phyloP scores from a whole-genome alignment of 805 yeast genomes.

The Barnettozyma californica region DNA sequence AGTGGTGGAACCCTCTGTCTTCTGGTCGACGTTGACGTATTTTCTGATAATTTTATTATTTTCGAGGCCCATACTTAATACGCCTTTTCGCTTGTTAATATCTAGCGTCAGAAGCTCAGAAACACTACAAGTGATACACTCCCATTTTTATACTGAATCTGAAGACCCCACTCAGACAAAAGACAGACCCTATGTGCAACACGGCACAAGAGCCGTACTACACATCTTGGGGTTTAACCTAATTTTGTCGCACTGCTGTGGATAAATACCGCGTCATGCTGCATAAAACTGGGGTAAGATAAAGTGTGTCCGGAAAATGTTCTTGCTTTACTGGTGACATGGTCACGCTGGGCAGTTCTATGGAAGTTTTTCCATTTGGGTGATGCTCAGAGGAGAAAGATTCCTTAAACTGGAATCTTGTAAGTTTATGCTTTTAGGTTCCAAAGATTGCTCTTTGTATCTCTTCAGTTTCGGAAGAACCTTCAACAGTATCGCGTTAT shows the following conservation, averaged over 20 bases:
- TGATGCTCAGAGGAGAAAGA: not conserved
- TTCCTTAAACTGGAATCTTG: no score
- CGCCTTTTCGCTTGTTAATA: not conserved
- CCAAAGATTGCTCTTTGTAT: no score
- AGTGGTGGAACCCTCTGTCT: slow-evolving; percentile 43
- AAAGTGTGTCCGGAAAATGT: not conserved
- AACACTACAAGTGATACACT: not conserved
- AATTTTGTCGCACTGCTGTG: not conserved
- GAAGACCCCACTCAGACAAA: not conserved
- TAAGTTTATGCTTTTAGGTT: no score
- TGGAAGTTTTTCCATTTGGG: not conserved
- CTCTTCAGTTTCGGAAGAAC: no score
- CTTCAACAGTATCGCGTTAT: no score
- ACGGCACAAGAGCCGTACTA: not conserved
- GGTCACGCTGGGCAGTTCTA: not conserved
- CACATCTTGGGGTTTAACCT: not conserved
- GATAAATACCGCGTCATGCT: not conserved
- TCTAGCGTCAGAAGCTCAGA: not conserved
- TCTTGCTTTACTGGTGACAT: not conserved
- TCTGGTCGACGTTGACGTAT: slow-evolving; percentile 40
- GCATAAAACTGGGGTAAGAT: not conserved
- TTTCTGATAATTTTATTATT: slow-evolving; percentile 35
- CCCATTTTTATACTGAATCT: not conserved
- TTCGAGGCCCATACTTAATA: slow-evolving; percentile 20
- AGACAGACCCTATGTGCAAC: not conserved